A percentile compares a stretch with the other conserved stretches of the same genome.
phyloP scores from a whole-genome alignment of 2,329 filamentous ascomycete species.

The Paramyrothecium sp. region DNA sequence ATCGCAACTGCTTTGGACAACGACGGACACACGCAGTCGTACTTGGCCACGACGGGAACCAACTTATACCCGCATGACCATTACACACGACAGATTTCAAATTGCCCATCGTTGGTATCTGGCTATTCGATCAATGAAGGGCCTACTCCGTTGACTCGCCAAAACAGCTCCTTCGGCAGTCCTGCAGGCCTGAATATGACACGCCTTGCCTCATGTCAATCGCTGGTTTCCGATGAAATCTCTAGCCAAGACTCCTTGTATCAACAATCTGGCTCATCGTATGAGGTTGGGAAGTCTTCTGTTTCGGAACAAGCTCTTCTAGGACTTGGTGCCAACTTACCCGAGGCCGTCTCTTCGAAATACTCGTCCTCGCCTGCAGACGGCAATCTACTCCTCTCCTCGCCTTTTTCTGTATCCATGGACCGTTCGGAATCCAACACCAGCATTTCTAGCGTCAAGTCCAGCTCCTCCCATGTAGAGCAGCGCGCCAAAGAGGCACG shows the following conservation, averaged over 20 bases:
- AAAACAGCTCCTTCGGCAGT: conserved; percentile 38
- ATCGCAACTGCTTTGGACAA: conserved; percentile 27
- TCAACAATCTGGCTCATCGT: conserved; percentile 11
- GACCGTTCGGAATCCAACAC: conserved; percentile 47
- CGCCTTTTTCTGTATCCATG: conserved; percentile 35
- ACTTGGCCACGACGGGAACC: conserved; percentile 18
- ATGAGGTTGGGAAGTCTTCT: conserved; percentile 24
- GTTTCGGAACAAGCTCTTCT: conserved; percentile 29
- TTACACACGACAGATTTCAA: conserved; percentile 27
- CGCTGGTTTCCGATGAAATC: conserved; percentile 18
- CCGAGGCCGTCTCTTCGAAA: conserved; percentile 16
- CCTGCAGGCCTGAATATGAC: conserved; percentile 31
- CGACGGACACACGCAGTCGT: conserved; percentile 13
- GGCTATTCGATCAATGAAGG: conserved; percentile 36
- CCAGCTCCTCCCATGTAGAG: conserved; percentile 41
- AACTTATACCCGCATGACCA: conserved; percentile 19
- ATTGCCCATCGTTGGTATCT: conserved; percentile 42
- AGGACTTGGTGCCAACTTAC: conserved; percentile 36
- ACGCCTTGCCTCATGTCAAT: conserved; percentile 35
- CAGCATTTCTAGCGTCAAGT: conserved; percentile 40
- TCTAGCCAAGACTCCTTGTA: conserved; percentile 17
- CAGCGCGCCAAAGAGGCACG: conserved; percentile 47
- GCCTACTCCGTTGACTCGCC: conserved; percentile 37
- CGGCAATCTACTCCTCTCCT: conserved; percentile 24
- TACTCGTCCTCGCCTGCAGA: conserved; percentile 26